Evolutionary conservation across 1,284 basidiomycete genomes (phyloP).

Genomic region (Cutaneotrichosporon dermatis): DNA sequence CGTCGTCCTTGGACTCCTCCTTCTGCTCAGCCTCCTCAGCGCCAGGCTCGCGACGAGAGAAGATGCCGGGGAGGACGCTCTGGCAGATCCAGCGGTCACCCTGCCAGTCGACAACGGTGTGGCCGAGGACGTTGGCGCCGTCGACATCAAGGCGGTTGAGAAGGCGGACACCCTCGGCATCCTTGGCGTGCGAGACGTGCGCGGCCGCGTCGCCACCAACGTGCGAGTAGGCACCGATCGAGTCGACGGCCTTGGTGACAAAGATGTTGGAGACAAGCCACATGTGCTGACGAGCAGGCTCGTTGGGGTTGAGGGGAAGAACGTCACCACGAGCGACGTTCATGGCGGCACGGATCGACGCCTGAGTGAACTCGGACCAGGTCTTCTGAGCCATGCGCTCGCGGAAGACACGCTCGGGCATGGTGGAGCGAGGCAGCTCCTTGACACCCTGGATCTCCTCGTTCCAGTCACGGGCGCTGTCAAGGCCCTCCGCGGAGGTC

Average conservation of each 20-base stretch:
- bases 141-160: constrained; percentile 62
- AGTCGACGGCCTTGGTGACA: constrained; percentile 56
- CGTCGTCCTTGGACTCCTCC: constrained; percentile 11
- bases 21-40: constrained; percentile 26
- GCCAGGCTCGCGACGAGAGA: constrained; percentile 46
- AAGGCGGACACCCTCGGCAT: constrained; percentile 54
- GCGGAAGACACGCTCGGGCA: constrained; percentile 54
- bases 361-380: constrained; percentile 55
- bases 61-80: constrained; percentile 57
- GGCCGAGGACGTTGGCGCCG: constrained; percentile 72
- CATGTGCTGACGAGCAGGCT: constrained; percentile 54
- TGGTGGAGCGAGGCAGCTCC: constrained; percentile 53
- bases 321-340: constrained; percentile 54
- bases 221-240: constrained; percentile 54
- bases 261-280: constrained; percentile 58
- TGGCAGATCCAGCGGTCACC: constrained; percentile 59
- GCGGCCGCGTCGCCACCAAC: constrained; percentile 58
- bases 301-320: constrained; percentile 57
- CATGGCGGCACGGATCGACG: constrained; percentile 53
- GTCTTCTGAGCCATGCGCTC: constrained; percentile 56
- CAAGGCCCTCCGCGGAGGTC: constrained; percentile 52
- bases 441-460: constrained; percentile 57
- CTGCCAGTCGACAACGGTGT: constrained; percentile 57
- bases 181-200: constrained; percentile 56
- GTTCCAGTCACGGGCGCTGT: constrained; percentile 58